These are phyloP conservation scores for Dendrobium chrysotoxum DNA, from an alignment of 106 monocot genomes.

Conservation along the genomic window DNA sequence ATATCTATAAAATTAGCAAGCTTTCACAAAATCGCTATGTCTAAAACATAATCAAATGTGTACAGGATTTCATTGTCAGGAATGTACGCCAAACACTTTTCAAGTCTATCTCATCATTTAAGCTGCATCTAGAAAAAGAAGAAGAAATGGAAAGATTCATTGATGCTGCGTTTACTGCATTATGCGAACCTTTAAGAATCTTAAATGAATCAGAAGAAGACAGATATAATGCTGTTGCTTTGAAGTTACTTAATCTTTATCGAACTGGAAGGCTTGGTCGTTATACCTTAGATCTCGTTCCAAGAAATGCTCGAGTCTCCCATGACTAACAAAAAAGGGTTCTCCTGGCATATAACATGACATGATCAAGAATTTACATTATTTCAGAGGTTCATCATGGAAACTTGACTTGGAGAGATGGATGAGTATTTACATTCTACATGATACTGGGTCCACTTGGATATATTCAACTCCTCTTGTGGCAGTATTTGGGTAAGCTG, in stretches of 20 bases:
- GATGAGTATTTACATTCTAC: background rate
- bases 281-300: slow-evolving; percentile 59
- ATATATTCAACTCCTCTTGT: background rate
- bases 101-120: slow-evolving; percentile 40
- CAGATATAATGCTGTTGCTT: slow-evolving; percentile 33
- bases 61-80: slow-evolving; percentile 69
- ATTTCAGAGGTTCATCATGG: background rate
- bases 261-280: slow-evolving; percentile 85
- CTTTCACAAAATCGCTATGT: background rate
- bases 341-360: background rate
- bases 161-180: slow-evolving; percentile 41
- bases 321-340: background rate
- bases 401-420: background rate
- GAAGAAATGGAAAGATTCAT: slow-evolving; percentile 41
- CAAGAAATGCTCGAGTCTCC: slow-evolving; percentile 6
- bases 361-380: background rate
- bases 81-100: slow-evolving; percentile 62
- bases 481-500: background rate
- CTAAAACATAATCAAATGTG: slow-evolving; percentile 5
- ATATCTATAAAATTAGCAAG: background rate
- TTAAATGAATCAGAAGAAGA: slow-evolving; percentile 22
- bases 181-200: slow-evolving; percentile 55
- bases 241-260: slow-evolving; percentile 78
- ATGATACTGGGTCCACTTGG: background rate
- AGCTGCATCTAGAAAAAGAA: slow-evolving; percentile 28